Evolutionary conservation across 176 grass and related monocot species (phyloP).

Genomic region (Olyra latifolia): DNA sequence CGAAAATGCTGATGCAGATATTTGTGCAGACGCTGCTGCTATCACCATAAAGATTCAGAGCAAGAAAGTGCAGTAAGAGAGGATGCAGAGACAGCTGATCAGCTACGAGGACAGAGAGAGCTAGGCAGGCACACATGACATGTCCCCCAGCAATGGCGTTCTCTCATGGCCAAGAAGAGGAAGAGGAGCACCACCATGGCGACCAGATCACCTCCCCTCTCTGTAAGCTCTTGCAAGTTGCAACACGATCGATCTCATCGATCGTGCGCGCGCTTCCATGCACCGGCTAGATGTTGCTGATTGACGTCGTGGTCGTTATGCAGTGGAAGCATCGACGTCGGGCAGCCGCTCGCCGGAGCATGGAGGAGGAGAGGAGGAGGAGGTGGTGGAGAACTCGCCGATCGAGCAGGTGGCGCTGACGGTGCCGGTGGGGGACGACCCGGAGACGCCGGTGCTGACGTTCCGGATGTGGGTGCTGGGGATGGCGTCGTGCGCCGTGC

Average conservation of each 20-base stretch:
- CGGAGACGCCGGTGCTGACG: slow-evolving; percentile 67
- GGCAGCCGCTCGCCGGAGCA: background rate
- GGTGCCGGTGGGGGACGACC: slow-evolving; percentile 71
- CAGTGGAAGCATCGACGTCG: slow-evolving; percentile 29
- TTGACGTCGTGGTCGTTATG: background rate
- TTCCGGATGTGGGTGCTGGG: slow-evolving; percentile 98
- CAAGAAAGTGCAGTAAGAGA: too few species aligned
- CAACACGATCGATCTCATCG: background rate
- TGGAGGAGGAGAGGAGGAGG: background rate
- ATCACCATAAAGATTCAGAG: background rate
- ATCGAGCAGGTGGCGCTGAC: slow-evolving; percentile 96
- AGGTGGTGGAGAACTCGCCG: slow-evolving; percentile 74
- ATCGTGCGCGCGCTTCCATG: too few species aligned
- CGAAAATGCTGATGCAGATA: background rate
- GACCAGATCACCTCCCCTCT: slow-evolving; percentile 55
- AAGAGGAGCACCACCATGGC: slow-evolving; percentile 10
- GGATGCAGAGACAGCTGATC: background rate
- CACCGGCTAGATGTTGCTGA: background rate
- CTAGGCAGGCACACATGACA: background rate
- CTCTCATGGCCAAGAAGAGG: background rate
- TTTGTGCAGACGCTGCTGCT: slow-evolving; percentile 20
- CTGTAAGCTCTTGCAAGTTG: slow-evolving; percentile 16
- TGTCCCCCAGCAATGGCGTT: slow-evolving; percentile 31
- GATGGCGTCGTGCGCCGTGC: slow-evolving; percentile 67
- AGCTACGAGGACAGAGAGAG: background rate